phyloP scores from a whole-genome alignment of 441 rosid genomes.

The Melastoma candidum region DNA sequence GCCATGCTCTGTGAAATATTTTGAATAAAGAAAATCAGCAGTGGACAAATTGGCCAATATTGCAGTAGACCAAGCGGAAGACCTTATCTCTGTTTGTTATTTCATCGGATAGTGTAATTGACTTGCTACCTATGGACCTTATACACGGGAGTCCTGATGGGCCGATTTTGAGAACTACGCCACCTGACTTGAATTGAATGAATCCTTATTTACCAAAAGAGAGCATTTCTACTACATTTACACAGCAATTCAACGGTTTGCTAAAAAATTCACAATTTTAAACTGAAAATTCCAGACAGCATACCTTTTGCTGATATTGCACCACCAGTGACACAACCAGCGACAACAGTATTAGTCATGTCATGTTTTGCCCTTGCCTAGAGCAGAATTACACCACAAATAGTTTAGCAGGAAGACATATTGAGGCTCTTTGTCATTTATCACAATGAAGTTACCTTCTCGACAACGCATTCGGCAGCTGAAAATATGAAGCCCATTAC shows the following conservation, averaged over 20 bases:
- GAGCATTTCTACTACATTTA: no score
- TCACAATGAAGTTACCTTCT: constrained; percentile 45
- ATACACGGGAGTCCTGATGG: no score
- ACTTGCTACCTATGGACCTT: no score
- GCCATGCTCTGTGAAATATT: no score
- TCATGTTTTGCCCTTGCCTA: constrained; percentile 96
- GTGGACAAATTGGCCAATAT: no score
- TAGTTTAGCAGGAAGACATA: constrained; percentile 3
- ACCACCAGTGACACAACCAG: constrained; percentile 93
- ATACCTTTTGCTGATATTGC: constrained; percentile 69
- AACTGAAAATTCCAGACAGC: constrained; percentile 1
- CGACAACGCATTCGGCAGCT: constrained; percentile 79
- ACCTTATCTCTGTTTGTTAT: no score
- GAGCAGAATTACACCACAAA: constrained; percentile 5
- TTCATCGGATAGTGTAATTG: no score
- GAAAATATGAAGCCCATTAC: constrained; percentile 91
- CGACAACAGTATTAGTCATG: constrained; percentile 59
- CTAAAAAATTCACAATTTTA: background rate
- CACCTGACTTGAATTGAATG: no score
- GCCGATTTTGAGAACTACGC: no score
- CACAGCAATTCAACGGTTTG: background rate
- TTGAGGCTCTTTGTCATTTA: background rate
- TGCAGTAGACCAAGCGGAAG: no score
- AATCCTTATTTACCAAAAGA: no score
- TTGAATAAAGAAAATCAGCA: no score